Conservation (phyloP, 345 rosid species). For the Citrus sp. region DNA sequence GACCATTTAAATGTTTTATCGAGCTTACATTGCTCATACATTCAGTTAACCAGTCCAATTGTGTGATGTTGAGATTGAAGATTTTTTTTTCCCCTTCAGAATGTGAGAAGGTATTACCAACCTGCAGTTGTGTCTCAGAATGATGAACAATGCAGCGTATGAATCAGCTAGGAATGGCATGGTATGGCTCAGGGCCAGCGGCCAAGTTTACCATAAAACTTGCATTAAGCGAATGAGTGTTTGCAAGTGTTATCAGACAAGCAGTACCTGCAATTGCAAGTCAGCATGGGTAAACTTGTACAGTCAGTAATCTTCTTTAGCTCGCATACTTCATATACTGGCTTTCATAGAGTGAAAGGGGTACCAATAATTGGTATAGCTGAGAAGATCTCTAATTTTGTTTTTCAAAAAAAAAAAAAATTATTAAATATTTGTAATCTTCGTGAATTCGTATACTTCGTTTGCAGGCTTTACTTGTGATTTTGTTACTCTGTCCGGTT, state of each 20-base stretch:
- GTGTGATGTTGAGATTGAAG: neutral
- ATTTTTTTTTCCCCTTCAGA: constrained; percentile 38
- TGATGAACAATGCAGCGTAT: constrained; percentile 17
- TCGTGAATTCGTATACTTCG: too few relatives aligned
- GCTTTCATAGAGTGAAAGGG: neutral
- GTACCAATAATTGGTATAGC: neutral
- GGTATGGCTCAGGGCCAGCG: neutral
- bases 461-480: too few relatives aligned
- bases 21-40: too few relatives aligned
- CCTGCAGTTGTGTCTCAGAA: constrained; percentile 17
- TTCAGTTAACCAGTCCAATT: neutral
- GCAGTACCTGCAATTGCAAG: neutral
- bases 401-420: too few relatives aligned
- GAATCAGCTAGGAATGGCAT: constrained; percentile 2
- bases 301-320: neutral
- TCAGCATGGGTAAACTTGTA: too few relatives aligned
- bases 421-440: too few relatives aligned
- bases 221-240: too few relatives aligned
- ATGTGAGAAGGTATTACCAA: constrained; percentile 58
- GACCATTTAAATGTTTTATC: neutral
- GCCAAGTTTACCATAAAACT: neutral
- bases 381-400: too few relatives aligned
- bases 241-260: too few relatives aligned
- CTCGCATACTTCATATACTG: neutral
- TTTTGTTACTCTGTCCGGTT: neutral